Evolutionary conservation across 2,329 filamentous ascomycete species (phyloP), one percentile per base, ranked within the genome.

Genomic region (Grosmannia huntii): DNA sequence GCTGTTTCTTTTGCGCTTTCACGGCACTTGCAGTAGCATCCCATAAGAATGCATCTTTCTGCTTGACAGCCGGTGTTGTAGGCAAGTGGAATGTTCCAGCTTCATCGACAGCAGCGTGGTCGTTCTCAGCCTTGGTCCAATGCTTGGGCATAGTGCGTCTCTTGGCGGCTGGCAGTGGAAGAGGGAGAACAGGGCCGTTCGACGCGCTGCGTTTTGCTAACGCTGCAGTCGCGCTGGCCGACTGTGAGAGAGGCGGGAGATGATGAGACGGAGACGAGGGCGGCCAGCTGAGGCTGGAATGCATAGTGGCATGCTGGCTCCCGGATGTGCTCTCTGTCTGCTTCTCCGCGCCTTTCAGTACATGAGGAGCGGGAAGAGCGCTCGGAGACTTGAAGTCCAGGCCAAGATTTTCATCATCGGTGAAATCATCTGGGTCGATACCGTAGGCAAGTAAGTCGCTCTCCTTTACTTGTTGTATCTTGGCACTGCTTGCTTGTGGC

Each of bases 361-460:
- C 38, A 7, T 12, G 36, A 16, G 53, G 36, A 21, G 49, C 36
- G 9, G 75, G 76, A 4, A 82, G 75, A 2, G 79, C 74, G 1
- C 75, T 70, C 0, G 84, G 82, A 60, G 82, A 77, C 60, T 87
- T 78, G 56, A 84, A 79, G 62, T 90, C 80, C 23, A 87, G 71
- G 61, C 89, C 87, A 27, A 87, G 71, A 61, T 89, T 87, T 33
- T 85, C 79, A 64, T 96, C 90, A 67, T 92, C 88, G 65, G 90
- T 89, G 64, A 95, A 94, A 67, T 96, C 91, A 64, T 92, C 85
- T 62, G 90, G 87, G 60, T 84, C 81, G 62, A 90, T 33, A 25
- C 59, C 62, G 27, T 50, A 55, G 28, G 41, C 60, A 3, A 56
- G 23, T n/a, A 61, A 31, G 48, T 44, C 25, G 10, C 19, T 31